Evolutionary conservation across 2,329 filamentous ascomycete species (phyloP).

Genomic region (Claviceps capensis): DNA sequence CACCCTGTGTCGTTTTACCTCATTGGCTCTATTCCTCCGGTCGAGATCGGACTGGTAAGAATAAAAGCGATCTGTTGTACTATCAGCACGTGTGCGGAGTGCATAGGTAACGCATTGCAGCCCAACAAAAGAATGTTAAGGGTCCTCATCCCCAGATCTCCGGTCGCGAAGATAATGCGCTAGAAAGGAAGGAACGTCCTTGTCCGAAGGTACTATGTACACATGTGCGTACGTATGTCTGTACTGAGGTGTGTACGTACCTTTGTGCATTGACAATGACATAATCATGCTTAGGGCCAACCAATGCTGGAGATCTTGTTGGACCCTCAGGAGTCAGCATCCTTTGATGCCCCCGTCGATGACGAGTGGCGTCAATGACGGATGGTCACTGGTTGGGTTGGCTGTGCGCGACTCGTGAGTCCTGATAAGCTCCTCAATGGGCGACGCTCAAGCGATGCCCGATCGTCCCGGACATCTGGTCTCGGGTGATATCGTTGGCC

Average conservation of each 20-base stretch:
- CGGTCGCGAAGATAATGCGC: neutral
- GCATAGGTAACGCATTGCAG: neutral
- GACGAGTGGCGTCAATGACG: neutral
- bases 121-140: neutral
- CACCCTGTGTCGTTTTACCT: too few species aligned
- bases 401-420: conserved; percentile 1
- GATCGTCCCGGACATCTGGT: neutral
- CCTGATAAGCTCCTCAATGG: neutral
- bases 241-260: too few species aligned
- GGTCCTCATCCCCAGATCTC: neutral
- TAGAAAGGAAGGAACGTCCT: neutral
- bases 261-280: neutral
- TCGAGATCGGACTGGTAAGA: too few species aligned
- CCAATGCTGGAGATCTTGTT: neutral
- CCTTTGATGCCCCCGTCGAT: neutral
- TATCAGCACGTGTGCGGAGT: too few species aligned
- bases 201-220: neutral
- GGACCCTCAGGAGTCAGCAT: neutral
- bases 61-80: too few species aligned
- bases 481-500: neutral
- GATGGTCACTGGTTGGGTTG: neutral
- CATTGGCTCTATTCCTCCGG: too few species aligned
- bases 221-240: neutral
- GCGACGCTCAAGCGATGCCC: neutral
- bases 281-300: neutral